Evolutionary conservation across 805 yeast genomes (phyloP), one percentile per base, ranked within the genome.

Genomic region (Kregervanrija fluxuum): DNA sequence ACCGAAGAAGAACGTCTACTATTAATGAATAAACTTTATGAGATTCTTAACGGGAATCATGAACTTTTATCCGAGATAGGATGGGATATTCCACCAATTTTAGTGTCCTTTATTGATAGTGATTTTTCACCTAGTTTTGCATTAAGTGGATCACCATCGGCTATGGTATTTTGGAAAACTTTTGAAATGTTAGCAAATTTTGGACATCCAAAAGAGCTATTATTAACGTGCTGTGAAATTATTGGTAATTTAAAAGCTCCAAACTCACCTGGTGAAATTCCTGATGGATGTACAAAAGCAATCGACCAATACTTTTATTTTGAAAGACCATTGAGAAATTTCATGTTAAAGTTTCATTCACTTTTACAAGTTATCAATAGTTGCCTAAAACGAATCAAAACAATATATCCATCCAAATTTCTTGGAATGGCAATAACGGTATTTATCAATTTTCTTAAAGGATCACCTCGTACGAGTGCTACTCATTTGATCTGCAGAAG

Each of bases 31-130:
- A 63, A 67, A 3, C 51, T 89, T 11, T 52, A 62, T 10, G 66
- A 64, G 0, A 65, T 79, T 0, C 61, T 87, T 31, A 54, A 56
- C 10, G 62, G 57, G 0, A 60, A 83, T 56, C 67, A 70, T 13
- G 72, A 71, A 10, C 62, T 87, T 30, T 68, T 80, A 0, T 69
- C 73, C 37, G 84, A 82, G 52, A 78, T 89, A 48, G 95, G 95
- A 2, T 90, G 97, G 97, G 97, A 90, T 61, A 58, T 90, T n/a
- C 96, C 96, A 1, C 73, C 72, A 31, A 63, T 85, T 41, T 52
- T 90, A 6, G 55, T 87, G 38, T 69, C 70, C 9, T 85, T 73
- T 58, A 58, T 82, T n/a, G 67, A 67, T 10, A 43, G 56, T 8
- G 64, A 62, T 11, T 54, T 79, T 67, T 48, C 40, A 55, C 13